Evolutionary conservation across 179 eudicot genomes (phyloP).

Genomic region (Spinacia oleracea): DNA sequence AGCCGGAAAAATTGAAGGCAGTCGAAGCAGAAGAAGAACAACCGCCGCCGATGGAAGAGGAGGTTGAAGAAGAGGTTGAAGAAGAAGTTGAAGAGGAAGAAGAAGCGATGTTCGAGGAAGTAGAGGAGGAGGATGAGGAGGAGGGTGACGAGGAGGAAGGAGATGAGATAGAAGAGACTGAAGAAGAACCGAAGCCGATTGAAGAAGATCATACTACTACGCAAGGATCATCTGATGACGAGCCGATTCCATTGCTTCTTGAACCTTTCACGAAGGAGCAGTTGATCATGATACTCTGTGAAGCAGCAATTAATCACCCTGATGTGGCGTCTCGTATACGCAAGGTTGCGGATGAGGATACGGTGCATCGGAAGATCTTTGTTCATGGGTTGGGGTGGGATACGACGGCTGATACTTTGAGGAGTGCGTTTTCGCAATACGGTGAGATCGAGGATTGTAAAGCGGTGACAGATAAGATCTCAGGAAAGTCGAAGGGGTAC

Average conservation of each 20-base stretch:
- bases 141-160: slow-evolving; percentile 22
- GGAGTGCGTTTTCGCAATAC: slow-evolving; percentile 44
- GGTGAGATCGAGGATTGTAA: slow-evolving; percentile 83
- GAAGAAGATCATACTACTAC: slow-evolving; percentile 21
- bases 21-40: background rate
- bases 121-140: slow-evolving; percentile 2
- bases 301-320: slow-evolving; percentile 47
- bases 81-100: background rate
- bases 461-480: slow-evolving; percentile 53
- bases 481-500: slow-evolving; percentile 79
- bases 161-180: slow-evolving; percentile 20
- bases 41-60: background rate
- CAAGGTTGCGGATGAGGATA: slow-evolving; percentile 51
- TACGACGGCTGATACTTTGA: slow-evolving; percentile 54
- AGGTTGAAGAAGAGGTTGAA: background rate
- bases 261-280: slow-evolving; percentile 72
- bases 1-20: background rate
- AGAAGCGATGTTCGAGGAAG: slow-evolving; percentile 7
- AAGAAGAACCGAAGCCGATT: slow-evolving; percentile 21
- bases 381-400: slow-evolving; percentile 75
- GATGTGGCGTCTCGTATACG: slow-evolving; percentile 32
- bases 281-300: slow-evolving; percentile 43
- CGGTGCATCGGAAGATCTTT: slow-evolving; percentile 60
- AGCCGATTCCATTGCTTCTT: slow-evolving; percentile 44
- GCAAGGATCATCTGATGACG: slow-evolving; percentile 32